phyloP scores from a whole-genome alignment of 2,329 filamentous ascomycete genomes.

The Stromatinia cepivora region DNA sequence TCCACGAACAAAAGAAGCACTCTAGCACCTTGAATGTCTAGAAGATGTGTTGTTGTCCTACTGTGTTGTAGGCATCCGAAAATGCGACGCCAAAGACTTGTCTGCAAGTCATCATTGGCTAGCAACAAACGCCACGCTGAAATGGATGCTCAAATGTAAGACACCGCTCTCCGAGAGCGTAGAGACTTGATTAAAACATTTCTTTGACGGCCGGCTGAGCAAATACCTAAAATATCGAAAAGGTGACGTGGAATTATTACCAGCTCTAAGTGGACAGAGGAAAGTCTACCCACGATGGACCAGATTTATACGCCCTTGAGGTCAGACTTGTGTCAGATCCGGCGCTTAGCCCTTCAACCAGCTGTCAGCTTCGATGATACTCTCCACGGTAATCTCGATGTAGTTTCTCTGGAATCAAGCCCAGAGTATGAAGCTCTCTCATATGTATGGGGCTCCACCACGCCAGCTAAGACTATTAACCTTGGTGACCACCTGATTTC shows the following conservation, averaged over 20 bases:
- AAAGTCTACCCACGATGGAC: not conserved
- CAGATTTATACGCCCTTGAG: not conserved
- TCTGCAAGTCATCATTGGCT: not conserved
- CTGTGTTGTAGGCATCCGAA: not conserved
- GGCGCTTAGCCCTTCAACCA: constrained; percentile 19
- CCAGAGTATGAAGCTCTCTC: constrained; percentile 26
- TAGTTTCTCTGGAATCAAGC: constrained; percentile 15
- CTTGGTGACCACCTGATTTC: constrained; percentile 2
- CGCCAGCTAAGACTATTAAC: not conserved
- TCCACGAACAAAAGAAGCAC: not conserved
- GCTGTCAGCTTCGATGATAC: constrained; percentile 1
- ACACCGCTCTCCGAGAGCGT: not conserved
- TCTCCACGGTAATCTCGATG: constrained; percentile 18
- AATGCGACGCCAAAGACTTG: not conserved
- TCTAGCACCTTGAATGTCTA: not conserved
- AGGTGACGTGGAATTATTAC: not conserved
- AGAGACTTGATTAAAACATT: rapidly evolving
- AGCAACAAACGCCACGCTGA: constrained; percentile 12
- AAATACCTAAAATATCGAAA: not conserved
- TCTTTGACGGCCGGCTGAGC: not conserved
- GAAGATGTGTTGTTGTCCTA: not conserved
- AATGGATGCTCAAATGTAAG: not conserved
- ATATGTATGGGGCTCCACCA: constrained; percentile 24
- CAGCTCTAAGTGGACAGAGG: not conserved
- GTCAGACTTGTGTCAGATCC: constrained; percentile 5